A percentile compares a stretch with the other conserved stretches of the same genome.
phyloP scores from a whole-genome alignment of 1,139 yeast species.

The Hansenula sp. region DNA sequence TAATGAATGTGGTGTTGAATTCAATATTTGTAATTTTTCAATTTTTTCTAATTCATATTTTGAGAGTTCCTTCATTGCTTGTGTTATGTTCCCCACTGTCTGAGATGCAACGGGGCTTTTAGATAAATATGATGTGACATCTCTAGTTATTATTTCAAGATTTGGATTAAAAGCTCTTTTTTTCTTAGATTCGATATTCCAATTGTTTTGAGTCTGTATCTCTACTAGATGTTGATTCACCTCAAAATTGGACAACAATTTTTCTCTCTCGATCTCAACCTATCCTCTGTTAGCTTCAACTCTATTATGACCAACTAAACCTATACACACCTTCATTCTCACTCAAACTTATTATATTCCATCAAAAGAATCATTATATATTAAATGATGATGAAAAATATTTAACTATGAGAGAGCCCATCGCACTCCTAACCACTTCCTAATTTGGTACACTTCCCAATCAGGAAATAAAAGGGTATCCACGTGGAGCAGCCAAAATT shows the following conservation, averaged over 20 bases:
- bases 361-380: no score
- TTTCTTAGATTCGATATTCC: conserved; percentile 24
- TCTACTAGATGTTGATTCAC: conserved; percentile 57
- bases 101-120: conserved; percentile 42
- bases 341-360: no score
- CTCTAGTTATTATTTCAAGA: conserved; percentile 67
- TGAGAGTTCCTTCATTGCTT: conserved; percentile 49
- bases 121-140: conserved; percentile 44
- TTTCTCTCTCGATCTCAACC: conserved; percentile 48
- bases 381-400: background rate
- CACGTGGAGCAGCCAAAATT: background rate
- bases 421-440: background rate
- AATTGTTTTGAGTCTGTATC: conserved; percentile 41
- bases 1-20: conserved; percentile 72
- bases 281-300: conserved; percentile 13
- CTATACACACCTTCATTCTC: conserved; percentile 14
- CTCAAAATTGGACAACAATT: conserved; percentile 68
- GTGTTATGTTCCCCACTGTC: conserved; percentile 43
- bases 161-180: conserved; percentile 34
- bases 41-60: conserved; percentile 65
- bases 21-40: conserved; percentile 80
- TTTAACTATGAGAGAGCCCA: background rate
- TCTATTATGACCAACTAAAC: no score
- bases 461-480: background rate
- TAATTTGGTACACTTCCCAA: no score